Evolutionary conservation across 306 rosid species (phyloP), one percentile per base, ranked within the genome.

Genomic region (Dryas octopetala): DNA sequence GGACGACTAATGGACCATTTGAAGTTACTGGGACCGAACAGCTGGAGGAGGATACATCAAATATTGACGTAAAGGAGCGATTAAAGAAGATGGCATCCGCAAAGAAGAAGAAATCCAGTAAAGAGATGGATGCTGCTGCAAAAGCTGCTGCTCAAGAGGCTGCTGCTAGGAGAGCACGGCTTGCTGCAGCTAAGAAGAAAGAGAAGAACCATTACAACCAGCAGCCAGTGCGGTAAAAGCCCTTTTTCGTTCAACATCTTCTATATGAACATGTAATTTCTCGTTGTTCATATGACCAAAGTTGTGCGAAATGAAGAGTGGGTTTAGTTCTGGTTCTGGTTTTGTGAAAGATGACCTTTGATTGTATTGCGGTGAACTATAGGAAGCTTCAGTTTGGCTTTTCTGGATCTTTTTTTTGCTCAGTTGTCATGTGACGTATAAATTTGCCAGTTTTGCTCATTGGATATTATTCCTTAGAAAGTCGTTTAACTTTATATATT

Each of bases 141-240:
- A 84, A 81, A 85, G 97, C 96, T 79, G 98, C 98, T 41, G 87
- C 97, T 61, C 90, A 88, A 57, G 97, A 95, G 83, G 97, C 98
- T 54, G 97, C 91, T 26, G 96, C 93, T 38, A 89, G 99, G 90
- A 81, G 62, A 7, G 98, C 98, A 62, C 89, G 52, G 82, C 96
- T 92, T 52, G 97, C 93, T 59, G 96, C 97, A 0, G 93, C 97
- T 0, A 95, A 95, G 88, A 95, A 95, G 88, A 95, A 90, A 73
- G 97, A 92, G 86, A 95, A 95, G 89, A 89, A 66, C 81, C 99
- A 95, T 84, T 95, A 92, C 78, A 95, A 92, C 78, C 97, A 95
- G 80, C 99, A 92, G 69, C 99, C 96, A 1, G 83, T 90, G 76
- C 93, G 96, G 88, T 95, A 85, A 81, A 82, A 23, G 62, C 70